These are phyloP conservation scores for Tylopilus sp. DNA, from an alignment of 1,284 basidiomycete genomes.

Conservation along the genomic window DNA sequence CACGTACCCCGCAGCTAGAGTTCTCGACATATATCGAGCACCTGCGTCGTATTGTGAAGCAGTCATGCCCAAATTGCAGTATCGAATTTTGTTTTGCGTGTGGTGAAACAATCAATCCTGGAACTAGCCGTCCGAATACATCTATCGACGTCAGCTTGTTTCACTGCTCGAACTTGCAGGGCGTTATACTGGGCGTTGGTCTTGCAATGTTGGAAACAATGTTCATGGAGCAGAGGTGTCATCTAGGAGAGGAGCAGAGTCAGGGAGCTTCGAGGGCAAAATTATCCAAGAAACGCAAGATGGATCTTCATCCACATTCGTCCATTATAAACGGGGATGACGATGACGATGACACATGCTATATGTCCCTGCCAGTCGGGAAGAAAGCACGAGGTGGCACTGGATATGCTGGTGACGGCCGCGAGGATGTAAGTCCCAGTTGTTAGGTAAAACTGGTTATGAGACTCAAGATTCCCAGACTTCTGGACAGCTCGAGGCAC, in stretches of 20 bases:
- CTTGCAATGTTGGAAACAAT: constrained; percentile 71
- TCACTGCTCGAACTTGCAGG: constrained; percentile 85
- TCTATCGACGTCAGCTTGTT: constrained; percentile 59
- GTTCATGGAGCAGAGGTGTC: constrained; percentile 56
- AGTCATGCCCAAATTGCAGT: constrained; percentile 61
- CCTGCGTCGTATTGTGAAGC: constrained; percentile 53
- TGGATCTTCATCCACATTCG: constrained; percentile 32
- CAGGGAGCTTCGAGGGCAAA: constrained; percentile 38
- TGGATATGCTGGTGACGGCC: constrained; percentile 75
- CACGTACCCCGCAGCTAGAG: constrained; percentile 45
- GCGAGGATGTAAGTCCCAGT: constrained; percentile 69
- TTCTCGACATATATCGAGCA: constrained; percentile 68
- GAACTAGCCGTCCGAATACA: constrained; percentile 38
- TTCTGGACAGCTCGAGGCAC: constrained; percentile 72
- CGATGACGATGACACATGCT: constrained; percentile 54
- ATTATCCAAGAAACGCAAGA: constrained; percentile 51
- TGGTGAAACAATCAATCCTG: constrained; percentile 58
- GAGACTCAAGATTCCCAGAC: constrained; percentile 42
- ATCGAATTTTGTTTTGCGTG: constrained; percentile 78
- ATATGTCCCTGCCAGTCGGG: constrained; percentile 40
- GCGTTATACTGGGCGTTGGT: constrained; percentile 79
- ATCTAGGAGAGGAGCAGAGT: constrained; percentile 33
- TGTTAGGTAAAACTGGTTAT: not conserved
- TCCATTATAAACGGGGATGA: constrained; percentile 39
- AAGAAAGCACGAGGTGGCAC: constrained; percentile 71